A percentile compares a stretch with the other conserved stretches of the same genome.
These are phyloP conservation scores for Cystobasidium onofrii DNA, from an alignment of 768 basidiomycete species.

Conservation along the genomic window DNA sequence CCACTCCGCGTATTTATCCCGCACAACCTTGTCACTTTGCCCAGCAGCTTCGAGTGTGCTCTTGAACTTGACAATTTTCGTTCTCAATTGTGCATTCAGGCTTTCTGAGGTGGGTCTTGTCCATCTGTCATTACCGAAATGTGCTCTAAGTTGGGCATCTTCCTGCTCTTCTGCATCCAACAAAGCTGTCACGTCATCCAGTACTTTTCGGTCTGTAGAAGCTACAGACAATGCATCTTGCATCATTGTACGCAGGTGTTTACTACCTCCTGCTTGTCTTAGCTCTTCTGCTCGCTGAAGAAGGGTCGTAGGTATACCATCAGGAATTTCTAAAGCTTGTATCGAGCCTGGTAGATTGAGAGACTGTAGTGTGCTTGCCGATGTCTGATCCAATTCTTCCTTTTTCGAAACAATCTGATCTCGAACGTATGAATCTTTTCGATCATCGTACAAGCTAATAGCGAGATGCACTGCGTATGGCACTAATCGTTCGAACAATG, in stretches of 20 bases:
- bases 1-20: constrained; percentile 84
- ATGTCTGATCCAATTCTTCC: constrained; percentile 57
- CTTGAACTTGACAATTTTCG: constrained; percentile 64
- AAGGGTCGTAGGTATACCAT: constrained; percentile 80
- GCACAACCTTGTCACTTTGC: constrained; percentile 66
- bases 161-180: constrained; percentile 63
- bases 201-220: constrained; percentile 54
- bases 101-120: constrained; percentile 63
- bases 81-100: constrained; percentile 65
- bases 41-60: constrained; percentile 63
- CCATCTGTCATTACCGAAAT: constrained; percentile 42
- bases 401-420: constrained; percentile 59
- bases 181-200: constrained; percentile 82
- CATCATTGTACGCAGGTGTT: constrained; percentile 61
- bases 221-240: constrained; percentile 65
- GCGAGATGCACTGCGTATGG: constrained; percentile 83
- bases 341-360: constrained; percentile 75
- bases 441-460: constrained; percentile 79
- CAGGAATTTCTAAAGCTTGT: constrained; percentile 75
- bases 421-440: constrained; percentile 62
- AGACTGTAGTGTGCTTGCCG: constrained; percentile 58
- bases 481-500: constrained; percentile 67
- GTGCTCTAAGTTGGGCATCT: constrained; percentile 46
- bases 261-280: constrained; percentile 64
- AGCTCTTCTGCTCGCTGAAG: constrained; percentile 79